Conservation (phyloP, 371 early-diverging fungal genomes). For the Rhizopus sp. region DNA sequence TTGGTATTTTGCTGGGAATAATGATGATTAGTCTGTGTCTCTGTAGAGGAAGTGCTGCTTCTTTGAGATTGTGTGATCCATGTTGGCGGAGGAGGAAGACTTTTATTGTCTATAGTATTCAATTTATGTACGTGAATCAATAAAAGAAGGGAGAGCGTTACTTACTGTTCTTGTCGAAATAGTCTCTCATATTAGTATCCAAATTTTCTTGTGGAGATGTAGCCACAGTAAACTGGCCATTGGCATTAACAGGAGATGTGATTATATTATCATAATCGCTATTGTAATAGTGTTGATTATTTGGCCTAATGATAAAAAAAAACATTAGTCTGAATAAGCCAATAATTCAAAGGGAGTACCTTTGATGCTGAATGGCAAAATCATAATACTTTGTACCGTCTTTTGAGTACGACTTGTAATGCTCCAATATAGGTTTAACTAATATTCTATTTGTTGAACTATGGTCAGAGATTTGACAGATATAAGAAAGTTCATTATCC, state of each 20-base stretch:
- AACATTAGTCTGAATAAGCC: not conserved
- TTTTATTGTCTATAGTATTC: not conserved
- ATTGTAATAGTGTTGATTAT: slow-evolving; percentile 5
- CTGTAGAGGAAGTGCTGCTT: slow-evolving; percentile 21
- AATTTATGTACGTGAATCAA: not conserved
- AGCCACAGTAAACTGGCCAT: slow-evolving; percentile 4
- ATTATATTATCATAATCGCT: slow-evolving; percentile 6
- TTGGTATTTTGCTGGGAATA: not conserved
- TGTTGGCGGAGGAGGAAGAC: not conserved
- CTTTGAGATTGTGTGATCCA: slow-evolving; percentile 18
- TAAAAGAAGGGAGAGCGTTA: no score
- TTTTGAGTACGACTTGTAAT: slow-evolving; percentile 26
- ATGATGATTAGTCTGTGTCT: slow-evolving; percentile 2
- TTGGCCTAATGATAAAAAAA: not conserved
- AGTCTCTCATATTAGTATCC: slow-evolving; percentile 3
- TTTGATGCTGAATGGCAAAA: slow-evolving; percentile 20
- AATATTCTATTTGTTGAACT: slow-evolving; percentile 41
- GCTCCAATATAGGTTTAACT: slow-evolving; percentile 32
- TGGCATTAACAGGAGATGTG: slow-evolving; percentile 10
- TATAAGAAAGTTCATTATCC: slow-evolving; percentile 38
- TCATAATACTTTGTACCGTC: slow-evolving; percentile 26
- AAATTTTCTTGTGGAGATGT: slow-evolving; percentile 15
- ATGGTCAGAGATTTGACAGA: slow-evolving; percentile 47
- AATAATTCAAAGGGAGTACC: slow-evolving; percentile 6
- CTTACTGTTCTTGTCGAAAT: slow-evolving; percentile 11